Evolutionary conservation across 2,329 filamentous ascomycete genomes (phyloP), one percentile per base, ranked within the genome.

Genomic region (Fusarium clavum): DNA sequence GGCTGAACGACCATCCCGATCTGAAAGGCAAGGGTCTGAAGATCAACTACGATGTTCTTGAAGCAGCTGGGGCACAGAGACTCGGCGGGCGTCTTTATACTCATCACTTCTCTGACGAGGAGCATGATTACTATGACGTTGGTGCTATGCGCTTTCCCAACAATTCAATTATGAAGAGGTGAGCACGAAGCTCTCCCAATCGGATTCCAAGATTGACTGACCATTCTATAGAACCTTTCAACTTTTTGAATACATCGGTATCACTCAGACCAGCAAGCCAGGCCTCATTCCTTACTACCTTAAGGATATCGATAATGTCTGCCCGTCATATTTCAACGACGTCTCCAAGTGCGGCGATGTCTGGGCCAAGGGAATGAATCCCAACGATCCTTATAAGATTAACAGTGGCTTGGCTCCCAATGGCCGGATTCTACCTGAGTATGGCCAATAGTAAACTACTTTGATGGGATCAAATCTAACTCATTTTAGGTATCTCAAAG

Each of bases 61-160:
- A 71, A 11, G 67, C 69, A 2, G 60, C 64, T 0, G 61, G 53
- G 0, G 25, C 24, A 6, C 18, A 65, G 0, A 32, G 67, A 4
- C 40, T 69, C 4, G 69, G 69, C 3, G 64, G 69, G 0, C 67
- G 67, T 4, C 22, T 71, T 2, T 71, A 61, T 22, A 71, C 69
- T 13, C 60, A 71, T 18, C 24, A 69, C 18, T 71, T 71, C n/a
- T 43, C 52, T 6, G 32, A 61, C 0, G 47, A 61, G 4, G 29
- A 40, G 9, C 69, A 71, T 6, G 69, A 71, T 32, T 70, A 68
- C 2, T 68, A 64, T 20, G 60, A 68, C 2, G 51, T 70, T 5
- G 69, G 68, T 1, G 64, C 69, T 2, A 57, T 71, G 68, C 25
- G 64, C 27, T 68, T 68, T 3, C 67, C 67, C 2, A 40, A 69